phyloP scores from a whole-genome alignment of 2,329 filamentous ascomycete species.

The Rhynchosporium graminicola region DNA sequence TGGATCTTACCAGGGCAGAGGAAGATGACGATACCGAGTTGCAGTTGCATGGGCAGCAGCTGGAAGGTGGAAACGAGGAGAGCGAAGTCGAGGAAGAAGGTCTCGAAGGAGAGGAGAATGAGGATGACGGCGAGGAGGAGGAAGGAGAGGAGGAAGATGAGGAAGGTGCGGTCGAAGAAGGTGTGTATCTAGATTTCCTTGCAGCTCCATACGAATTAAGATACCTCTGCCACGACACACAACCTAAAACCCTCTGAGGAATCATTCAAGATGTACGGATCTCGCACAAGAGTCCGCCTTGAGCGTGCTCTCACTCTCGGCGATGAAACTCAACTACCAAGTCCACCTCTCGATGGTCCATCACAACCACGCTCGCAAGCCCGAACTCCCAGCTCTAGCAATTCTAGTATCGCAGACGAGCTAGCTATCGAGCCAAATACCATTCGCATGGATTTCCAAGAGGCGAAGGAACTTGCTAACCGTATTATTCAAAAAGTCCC shows the following conservation, averaged over 20 bases:
- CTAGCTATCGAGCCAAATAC: background rate
- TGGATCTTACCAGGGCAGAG: conserved; percentile 9
- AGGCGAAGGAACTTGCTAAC: conserved; percentile 19
- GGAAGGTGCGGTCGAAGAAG: conserved; percentile 41
- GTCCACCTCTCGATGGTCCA: background rate
- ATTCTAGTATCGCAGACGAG: background rate
- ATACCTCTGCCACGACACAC: background rate
- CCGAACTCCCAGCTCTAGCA: background rate
- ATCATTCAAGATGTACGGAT: no score
- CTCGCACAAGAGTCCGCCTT: no score
- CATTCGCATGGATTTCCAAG: no score
- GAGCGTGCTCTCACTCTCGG: no score
- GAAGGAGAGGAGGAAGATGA: conserved; percentile 38
- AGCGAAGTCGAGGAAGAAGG: conserved; percentile 25
- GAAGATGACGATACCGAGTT: conserved; percentile 1
- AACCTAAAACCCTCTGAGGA: no score
- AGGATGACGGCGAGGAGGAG: conserved; percentile 38
- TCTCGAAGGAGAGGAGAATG: conserved; percentile 30
- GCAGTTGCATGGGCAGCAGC: background rate
- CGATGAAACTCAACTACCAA: background rate
- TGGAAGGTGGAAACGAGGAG: conserved; percentile 18
- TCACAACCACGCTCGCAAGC: background rate
- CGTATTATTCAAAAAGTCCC: conserved; percentile 27
- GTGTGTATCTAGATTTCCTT: conserved; percentile 23
- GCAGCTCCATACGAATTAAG: background rate